Evolutionary conservation across 228 moss, liverwort and hornwort species (phyloP).

Genomic region (Sphagnum magellanicum): DNA sequence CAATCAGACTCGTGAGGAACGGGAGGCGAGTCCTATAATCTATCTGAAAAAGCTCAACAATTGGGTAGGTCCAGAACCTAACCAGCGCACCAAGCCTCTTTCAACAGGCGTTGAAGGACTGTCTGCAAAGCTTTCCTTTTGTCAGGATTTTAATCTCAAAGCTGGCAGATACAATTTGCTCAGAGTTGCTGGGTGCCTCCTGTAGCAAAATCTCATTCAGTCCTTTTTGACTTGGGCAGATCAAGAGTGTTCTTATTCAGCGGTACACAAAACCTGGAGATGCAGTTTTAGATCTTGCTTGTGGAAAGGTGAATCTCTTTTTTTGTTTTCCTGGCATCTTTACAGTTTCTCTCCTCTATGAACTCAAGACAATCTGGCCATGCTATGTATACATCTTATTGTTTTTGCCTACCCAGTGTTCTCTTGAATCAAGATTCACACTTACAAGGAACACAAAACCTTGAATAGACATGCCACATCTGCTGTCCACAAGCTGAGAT

Average conservation of each 20-base stretch:
- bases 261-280: slow-evolving; percentile 69
- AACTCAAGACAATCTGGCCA: too few relatives aligned
- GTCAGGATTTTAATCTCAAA: neutral
- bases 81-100: neutral
- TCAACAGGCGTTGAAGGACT: neutral
- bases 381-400: too few relatives aligned
- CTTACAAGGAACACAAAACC: too few relatives aligned
- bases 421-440: too few relatives aligned
- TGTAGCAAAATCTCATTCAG: neutral
- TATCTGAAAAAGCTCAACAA: slow-evolving; percentile 97
- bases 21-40: slow-evolving; percentile 95
- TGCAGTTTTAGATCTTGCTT: slow-evolving; percentile 85
- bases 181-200: neutral
- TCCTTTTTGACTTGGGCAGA: slow-evolving; percentile 21
- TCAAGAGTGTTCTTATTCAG: slow-evolving; percentile 90
- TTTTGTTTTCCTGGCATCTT: neutral
- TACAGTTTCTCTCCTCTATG: too few relatives aligned
- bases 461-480: too few relatives aligned
- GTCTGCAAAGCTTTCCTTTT: neutral
- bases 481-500: too few relatives aligned
- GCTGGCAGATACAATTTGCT: neutral
- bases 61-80: slow-evolving; percentile 31
- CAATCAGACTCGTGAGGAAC: slow-evolving; percentile 89
- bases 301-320: slow-evolving; percentile 59
- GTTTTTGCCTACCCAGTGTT: too few relatives aligned